Evolutionary conservation across 805 yeast genomes (phyloP).

Genomic region (Ogataea dorogensis): DNA sequence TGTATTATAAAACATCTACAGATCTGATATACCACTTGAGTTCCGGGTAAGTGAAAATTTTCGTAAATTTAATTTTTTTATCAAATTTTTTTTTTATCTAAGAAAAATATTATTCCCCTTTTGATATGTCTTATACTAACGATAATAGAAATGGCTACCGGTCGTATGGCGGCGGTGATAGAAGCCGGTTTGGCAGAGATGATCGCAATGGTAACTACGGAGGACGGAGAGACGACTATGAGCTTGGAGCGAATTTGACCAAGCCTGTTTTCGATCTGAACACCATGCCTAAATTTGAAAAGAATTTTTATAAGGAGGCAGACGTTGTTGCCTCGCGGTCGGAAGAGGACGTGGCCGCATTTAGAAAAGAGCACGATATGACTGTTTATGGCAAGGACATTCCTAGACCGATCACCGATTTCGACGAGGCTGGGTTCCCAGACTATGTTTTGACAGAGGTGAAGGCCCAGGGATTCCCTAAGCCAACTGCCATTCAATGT

Average conservation of each 20-base stretch:
- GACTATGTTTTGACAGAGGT: conserved; percentile 88
- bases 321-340: conserved; percentile 73
- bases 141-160: conserved; percentile 38
- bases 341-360: conserved; percentile 66
- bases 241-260: conserved; percentile 54
- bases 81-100: conserved; percentile 8
- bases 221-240: conserved; percentile 35
- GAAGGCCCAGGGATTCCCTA: conserved; percentile 86
- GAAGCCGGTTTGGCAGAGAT: conserved; percentile 36
- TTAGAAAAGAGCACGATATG: conserved; percentile 87
- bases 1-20: too few relatives aligned
- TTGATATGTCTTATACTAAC: conserved; percentile 13
- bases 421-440: conserved; percentile 98
- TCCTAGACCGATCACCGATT: conserved; percentile 89
- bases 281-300: conserved; percentile 83
- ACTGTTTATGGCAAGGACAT: conserved; percentile 76
- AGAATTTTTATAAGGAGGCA: conserved; percentile 89
- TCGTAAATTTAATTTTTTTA: conserved; percentile 4
- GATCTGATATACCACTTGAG: not conserved
- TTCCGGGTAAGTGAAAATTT: conserved; percentile 13
- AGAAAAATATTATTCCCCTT: conserved; percentile 4
- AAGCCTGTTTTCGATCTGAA: conserved; percentile 82
- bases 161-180: conserved; percentile 40
- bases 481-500: conserved; percentile 95
- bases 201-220: conserved; percentile 35